phyloP scores from a whole-genome alignment of 1,139 yeast species.

The Suhomyces terraborum region DNA sequence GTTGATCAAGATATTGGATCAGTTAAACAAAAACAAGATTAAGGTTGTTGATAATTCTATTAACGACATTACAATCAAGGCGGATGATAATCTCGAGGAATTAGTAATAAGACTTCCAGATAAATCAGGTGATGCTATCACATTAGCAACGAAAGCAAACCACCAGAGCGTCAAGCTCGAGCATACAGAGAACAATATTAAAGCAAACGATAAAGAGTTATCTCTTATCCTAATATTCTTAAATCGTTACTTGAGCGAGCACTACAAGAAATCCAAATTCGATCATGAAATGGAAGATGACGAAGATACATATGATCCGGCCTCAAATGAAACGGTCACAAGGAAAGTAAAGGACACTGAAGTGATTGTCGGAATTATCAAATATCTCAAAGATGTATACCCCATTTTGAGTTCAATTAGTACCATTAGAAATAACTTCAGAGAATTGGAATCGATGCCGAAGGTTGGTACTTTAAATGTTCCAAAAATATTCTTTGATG shows the following conservation, averaged over 20 bases:
- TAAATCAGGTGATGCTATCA: slow-evolving; percentile 21
- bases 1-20: slow-evolving; percentile 38
- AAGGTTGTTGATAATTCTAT: slow-evolving; percentile 32
- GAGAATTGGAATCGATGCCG: slow-evolving; percentile 11
- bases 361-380: slow-evolving; percentile 34
- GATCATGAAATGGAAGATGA: not conserved
- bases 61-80: slow-evolving; percentile 32
- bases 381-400: slow-evolving; percentile 34
- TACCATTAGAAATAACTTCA: slow-evolving; percentile 19
- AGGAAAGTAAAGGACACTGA: not conserved
- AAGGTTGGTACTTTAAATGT: slow-evolving; percentile 35
- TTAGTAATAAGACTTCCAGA: slow-evolving; percentile 30
- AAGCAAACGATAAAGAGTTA: slow-evolving; percentile 11
- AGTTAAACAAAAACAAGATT: slow-evolving; percentile 32
- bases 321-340: not conserved
- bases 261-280: slow-evolving; percentile 2
- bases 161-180: not conserved
- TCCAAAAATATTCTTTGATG: slow-evolving; percentile 35
- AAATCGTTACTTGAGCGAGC: slow-evolving; percentile 26
- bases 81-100: slow-evolving; percentile 31
- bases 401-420: slow-evolving; percentile 33
- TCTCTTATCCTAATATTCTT: slow-evolving; percentile 29
- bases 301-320: not conserved
- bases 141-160: slow-evolving; percentile 12
- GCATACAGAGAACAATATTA: slow-evolving; percentile 6